phyloP scores from a whole-genome alignment of 345 rosid species.

The Eucalyptus erythrocorys region DNA sequence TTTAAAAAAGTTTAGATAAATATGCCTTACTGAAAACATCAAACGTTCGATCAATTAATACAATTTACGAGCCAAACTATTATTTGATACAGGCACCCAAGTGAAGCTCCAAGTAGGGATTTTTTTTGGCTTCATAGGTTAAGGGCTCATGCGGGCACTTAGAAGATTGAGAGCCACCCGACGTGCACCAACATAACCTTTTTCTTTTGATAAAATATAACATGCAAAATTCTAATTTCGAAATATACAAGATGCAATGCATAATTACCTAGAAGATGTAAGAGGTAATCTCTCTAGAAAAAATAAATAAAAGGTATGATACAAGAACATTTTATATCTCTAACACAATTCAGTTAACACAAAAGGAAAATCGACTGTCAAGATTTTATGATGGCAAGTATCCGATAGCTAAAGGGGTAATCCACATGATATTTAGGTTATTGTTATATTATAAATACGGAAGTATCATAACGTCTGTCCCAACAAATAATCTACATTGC shows the following conservation, averaged over 20 bases:
- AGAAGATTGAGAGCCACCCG: not conserved
- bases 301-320: not conserved
- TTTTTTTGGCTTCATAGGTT: not conserved
- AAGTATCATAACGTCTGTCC: too few relatives aligned
- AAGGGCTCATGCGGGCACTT: fast-evolving
- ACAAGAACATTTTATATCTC: not conserved
- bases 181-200: not conserved
- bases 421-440: too few relatives aligned
- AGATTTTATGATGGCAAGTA: not conserved
- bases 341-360: not conserved
- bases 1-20: too few relatives aligned
- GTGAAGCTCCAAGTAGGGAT: not conserved
- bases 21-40: too few relatives aligned
- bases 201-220: not conserved
- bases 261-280: too few relatives aligned
- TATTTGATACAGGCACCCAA: not conserved
- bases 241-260: not conserved
- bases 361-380: not conserved
- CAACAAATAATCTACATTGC: not conserved
- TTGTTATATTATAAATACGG: not conserved
- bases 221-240: not conserved
- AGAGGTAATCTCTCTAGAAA: too few relatives aligned
- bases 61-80: not conserved
- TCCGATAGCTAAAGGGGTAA: not conserved
- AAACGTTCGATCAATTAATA: fast-evolving